These are phyloP conservation scores for Xylariaceae sp. DNA, from an alignment of 2,329 filamentous ascomycete species.

Conservation along the genomic window DNA sequence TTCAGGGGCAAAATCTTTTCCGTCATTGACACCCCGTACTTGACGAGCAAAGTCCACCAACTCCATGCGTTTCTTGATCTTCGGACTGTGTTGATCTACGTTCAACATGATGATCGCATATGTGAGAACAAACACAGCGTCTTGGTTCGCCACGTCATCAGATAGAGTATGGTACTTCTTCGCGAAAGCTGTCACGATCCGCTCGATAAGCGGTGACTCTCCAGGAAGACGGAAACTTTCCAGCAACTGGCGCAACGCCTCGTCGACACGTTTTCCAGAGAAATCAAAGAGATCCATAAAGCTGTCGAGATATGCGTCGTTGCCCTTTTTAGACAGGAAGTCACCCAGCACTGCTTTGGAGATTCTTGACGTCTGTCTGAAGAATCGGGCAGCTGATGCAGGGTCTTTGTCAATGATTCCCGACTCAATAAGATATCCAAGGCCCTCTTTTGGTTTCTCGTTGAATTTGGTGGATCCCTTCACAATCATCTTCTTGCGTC, in stretches of 20 bases:
- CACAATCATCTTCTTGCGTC: slow-evolving; percentile 82
- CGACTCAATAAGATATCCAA: slow-evolving; percentile 78
- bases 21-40: slow-evolving; percentile 81
- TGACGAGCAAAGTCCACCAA: slow-evolving; percentile 79
- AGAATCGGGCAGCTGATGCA: slow-evolving; percentile 73
- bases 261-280: slow-evolving; percentile 76
- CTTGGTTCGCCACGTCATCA: slow-evolving; percentile 73
- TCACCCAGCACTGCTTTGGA: slow-evolving; percentile 91
- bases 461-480: slow-evolving; percentile 89
- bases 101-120: slow-evolving; percentile 98
- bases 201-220: slow-evolving; percentile 86
- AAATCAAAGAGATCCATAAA: slow-evolving; percentile 91
- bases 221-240: slow-evolving; percentile 91
- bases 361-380: slow-evolving; percentile 80
- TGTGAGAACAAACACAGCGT: slow-evolving; percentile 82
- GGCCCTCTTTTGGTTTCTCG: slow-evolving; percentile 82
- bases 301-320: slow-evolving; percentile 75
- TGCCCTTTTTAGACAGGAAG: slow-evolving; percentile 84
- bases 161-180: slow-evolving; percentile 75
- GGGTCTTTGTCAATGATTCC: slow-evolving; percentile 81
- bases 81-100: slow-evolving; percentile 94
- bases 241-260: slow-evolving; percentile 80
- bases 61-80: slow-evolving; percentile 84
- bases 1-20: slow-evolving; percentile 74
- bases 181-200: slow-evolving; percentile 82